phyloP scores from a whole-genome alignment of 176 grass and related monocot species.

The Phoenix dactylifera region DNA sequence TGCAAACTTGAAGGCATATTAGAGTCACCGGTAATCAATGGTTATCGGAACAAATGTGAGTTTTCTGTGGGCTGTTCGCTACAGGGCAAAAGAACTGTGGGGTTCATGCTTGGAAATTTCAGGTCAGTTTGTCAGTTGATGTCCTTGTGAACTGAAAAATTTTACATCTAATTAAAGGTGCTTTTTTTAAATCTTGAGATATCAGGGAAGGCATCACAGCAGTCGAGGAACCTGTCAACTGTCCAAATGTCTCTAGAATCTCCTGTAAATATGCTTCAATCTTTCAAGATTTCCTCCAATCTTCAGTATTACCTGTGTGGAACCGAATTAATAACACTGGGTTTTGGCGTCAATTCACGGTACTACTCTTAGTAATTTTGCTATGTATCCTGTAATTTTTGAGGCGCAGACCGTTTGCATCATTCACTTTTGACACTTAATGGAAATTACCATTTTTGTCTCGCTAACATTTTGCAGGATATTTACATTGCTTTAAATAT shows the following conservation, averaged over 20 bases:
- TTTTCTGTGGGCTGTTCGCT: constrained; percentile 93
- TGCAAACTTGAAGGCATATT: constrained; percentile 93
- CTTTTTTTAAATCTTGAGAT: constrained; percentile 22
- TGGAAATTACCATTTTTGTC: too few relatives aligned
- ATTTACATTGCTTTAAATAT: too few relatives aligned
- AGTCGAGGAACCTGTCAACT: constrained; percentile 87
- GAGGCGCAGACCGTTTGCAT: too few relatives aligned
- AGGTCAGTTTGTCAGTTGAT: constrained; percentile 35
- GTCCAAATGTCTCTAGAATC: constrained; percentile 81
- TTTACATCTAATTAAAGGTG: constrained; percentile 15
- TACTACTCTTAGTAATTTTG: constrained; percentile 16
- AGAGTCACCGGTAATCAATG: constrained; percentile 73
- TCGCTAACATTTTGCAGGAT: too few relatives aligned
- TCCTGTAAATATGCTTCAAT: constrained; percentile 61
- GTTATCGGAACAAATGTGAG: constrained; percentile 97
- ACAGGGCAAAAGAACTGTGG: constrained; percentile 65
- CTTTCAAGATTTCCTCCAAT: constrained; percentile 75
- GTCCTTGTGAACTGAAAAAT: constrained; percentile 10
- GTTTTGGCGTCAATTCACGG: constrained; percentile 96
- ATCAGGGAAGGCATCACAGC: constrained; percentile 90
- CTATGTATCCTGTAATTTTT: too few relatives aligned
- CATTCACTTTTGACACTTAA: too few relatives aligned
- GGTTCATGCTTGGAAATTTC: constrained; percentile 98
- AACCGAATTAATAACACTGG: constrained; percentile 77
- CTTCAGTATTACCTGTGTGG: constrained; percentile 61